phyloP scores from a whole-genome alignment of 768 basidiomycete genomes.

The Boletus eberwhitei region DNA sequence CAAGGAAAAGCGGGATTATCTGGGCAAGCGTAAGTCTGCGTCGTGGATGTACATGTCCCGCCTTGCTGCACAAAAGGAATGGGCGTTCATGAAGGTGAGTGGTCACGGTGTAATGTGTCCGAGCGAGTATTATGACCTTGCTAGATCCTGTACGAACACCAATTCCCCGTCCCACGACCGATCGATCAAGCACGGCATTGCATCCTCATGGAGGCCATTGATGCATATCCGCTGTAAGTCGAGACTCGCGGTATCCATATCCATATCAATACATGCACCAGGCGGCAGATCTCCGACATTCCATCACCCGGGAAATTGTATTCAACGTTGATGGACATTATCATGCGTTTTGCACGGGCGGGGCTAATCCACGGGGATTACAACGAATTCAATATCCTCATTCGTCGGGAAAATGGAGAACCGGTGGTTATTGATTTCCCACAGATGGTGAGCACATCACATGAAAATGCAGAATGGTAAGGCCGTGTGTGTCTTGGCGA shows the following conservation, averaged over 20 bases:
- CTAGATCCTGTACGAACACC: constrained; percentile 87
- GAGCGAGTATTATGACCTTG: neutral
- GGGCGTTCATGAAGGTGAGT: constrained; percentile 96
- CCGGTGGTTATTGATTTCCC: constrained; percentile 98
- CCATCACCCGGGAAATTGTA: constrained; percentile 88
- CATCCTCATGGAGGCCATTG: constrained; percentile 93
- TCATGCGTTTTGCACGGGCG: constrained; percentile 88
- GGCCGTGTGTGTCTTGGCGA: constrained; percentile 23
- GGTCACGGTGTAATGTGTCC: neutral
- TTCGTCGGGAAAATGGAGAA: constrained; percentile 68
- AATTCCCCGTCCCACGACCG: constrained; percentile 89
- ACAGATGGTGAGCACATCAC: constrained; percentile 98
- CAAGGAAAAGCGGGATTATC: constrained; percentile 94
- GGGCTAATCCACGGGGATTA: constrained; percentile 99
- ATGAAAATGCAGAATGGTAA: constrained; percentile 95
- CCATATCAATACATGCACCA: constrained; percentile 27
- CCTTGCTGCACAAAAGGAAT: constrained; percentile 94
- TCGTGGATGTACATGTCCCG: constrained; percentile 99
- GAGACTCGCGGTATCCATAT: neutral
- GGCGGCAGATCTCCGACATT: constrained; percentile 83
- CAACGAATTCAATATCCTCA: constrained; percentile 99
- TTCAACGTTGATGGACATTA: constrained; percentile 89
- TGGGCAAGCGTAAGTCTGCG: constrained; percentile 92
- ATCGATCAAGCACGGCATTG: constrained; percentile 95
- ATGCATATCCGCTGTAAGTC: constrained; percentile 88